These are phyloP conservation scores for Entomortierella parvispora DNA, from an alignment of 192 early-diverging fungal genomes.

Conservation along the genomic window DNA sequence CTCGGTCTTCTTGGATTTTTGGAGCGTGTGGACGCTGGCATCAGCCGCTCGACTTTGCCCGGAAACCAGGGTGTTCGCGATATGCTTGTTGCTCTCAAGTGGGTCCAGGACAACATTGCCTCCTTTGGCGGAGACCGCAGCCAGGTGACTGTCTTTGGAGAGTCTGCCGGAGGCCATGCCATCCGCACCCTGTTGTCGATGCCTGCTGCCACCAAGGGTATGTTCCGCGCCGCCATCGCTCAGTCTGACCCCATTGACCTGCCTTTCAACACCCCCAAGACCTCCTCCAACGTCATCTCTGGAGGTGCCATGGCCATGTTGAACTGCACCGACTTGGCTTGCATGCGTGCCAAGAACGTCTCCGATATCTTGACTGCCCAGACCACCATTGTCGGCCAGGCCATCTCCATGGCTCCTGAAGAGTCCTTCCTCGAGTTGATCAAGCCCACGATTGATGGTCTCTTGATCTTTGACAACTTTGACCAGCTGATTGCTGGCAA, in stretches of 20 bases:
- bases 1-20: conserved; percentile 51
- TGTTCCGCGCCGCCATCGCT: conserved; percentile 44
- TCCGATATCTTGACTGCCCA: conserved; percentile 30
- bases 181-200: conserved; percentile 49
- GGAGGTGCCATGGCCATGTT: conserved; percentile 47
- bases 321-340: conserved; percentile 26
- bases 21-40: conserved; percentile 46
- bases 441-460: conserved; percentile 44
- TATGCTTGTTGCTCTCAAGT: conserved; percentile 47
- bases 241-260: conserved; percentile 47
- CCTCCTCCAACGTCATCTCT: conserved; percentile 34
- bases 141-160: conserved; percentile 49
- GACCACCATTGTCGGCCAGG: conserved; percentile 30
- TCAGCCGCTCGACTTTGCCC: conserved; percentile 41
- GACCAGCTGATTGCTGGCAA: conserved; percentile 50
- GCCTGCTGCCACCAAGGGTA: conserved; percentile 49
- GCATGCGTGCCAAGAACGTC: conserved; percentile 45
- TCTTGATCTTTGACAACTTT: conserved; percentile 47
- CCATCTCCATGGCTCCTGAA: conserved; percentile 40
- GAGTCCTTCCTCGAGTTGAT: conserved; percentile 53
- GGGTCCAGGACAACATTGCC: conserved; percentile 41
- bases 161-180: conserved; percentile 49
- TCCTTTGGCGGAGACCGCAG: conserved; percentile 36
- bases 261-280: conserved; percentile 46
- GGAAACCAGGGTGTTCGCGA: conserved; percentile 52